These are phyloP conservation scores for Xylaria sp. DNA, from an alignment of 2,329 filamentous ascomycete genomes.

Conservation along the genomic window DNA sequence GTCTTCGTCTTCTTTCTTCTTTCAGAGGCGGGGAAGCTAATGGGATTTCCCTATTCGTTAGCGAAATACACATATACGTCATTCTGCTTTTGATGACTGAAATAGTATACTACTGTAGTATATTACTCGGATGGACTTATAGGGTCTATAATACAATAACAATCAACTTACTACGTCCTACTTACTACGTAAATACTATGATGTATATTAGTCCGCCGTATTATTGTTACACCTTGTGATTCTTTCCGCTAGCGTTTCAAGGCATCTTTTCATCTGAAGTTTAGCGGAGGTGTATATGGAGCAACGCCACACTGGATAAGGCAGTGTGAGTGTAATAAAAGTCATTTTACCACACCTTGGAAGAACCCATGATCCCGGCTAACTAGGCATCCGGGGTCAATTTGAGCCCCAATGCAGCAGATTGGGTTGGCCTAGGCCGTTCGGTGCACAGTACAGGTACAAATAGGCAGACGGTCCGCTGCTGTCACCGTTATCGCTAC, in stretches of 20 bases:
- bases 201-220: neutral
- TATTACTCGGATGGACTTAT: neutral
- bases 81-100: neutral
- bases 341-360: conserved; percentile 8
- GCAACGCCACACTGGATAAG: neutral
- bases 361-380: conserved; percentile 28
- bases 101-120: too few relatives aligned
- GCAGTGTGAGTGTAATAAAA: neutral
- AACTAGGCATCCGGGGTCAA: conserved; percentile 17
- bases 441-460: conserved; percentile 26
- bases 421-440: conserved; percentile 20
- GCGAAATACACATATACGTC: neutral
- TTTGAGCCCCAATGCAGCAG: conserved; percentile 33
- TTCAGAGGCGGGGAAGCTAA: neutral
- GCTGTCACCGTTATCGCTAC: neutral
- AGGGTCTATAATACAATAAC: neutral
- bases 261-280: conserved; percentile 25
- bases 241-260: conserved; percentile 8
- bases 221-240: conserved; percentile 8
- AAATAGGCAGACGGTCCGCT: conserved; percentile 8
- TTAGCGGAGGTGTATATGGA: conserved; percentile 12
- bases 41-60: conserved; percentile 8
- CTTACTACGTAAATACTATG: neutral
- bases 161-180: too few relatives aligned
- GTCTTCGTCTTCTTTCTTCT: neutral